Evolutionary conservation across 495 filamentous ascomycete species (phyloP).

Genomic region (Daldinia vernicosa): DNA sequence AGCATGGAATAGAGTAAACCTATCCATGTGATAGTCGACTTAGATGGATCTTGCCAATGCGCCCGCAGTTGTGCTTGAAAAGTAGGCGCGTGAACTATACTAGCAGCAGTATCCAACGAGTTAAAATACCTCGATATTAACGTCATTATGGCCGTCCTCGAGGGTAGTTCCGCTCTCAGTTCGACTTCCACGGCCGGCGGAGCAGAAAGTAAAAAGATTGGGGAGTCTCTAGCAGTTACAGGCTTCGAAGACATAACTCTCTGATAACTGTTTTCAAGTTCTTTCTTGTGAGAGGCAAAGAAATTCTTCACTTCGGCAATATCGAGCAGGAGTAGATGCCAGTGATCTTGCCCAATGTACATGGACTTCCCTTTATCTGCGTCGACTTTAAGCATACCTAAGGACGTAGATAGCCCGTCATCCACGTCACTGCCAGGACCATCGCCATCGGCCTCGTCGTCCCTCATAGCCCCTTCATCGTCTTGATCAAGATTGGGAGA

Average conservation of each 20-base stretch:
- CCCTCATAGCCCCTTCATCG: conserved; percentile 59
- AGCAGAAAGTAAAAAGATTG: conserved; percentile 78
- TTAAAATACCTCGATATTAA: conserved; percentile 78
- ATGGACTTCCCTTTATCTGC: conserved; percentile 80
- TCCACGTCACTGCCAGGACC: conserved; percentile 83
- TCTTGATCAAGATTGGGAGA: conserved; percentile 69
- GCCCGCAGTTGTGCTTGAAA: conserved; percentile 87
- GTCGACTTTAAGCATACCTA: conserved; percentile 88
- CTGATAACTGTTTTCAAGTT: conserved; percentile 64
- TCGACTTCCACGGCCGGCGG: conserved; percentile 75
- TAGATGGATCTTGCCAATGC: conserved; percentile 86
- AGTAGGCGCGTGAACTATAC: conserved; percentile 85
- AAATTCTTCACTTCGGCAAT: conserved; percentile 94
- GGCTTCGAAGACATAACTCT: conserved; percentile 72
- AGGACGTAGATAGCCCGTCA: conserved; percentile 76
- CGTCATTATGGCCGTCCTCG: conserved; percentile 81
- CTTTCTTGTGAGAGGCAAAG: conserved; percentile 69
- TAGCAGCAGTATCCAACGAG: conserved; percentile 62
- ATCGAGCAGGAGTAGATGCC: conserved; percentile 87
- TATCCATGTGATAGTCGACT: conserved; percentile 87
- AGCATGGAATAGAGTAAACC: conserved; percentile 88
- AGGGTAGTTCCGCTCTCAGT: conserved; percentile 79
- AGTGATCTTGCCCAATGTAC: conserved; percentile 90
- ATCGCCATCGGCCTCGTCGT: conserved; percentile 65
- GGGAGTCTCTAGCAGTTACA: conserved; percentile 65